Conservation (phyloP, 2,329 filamentous ascomycete genomes). For the Microcyclospora pomicola region DNA sequence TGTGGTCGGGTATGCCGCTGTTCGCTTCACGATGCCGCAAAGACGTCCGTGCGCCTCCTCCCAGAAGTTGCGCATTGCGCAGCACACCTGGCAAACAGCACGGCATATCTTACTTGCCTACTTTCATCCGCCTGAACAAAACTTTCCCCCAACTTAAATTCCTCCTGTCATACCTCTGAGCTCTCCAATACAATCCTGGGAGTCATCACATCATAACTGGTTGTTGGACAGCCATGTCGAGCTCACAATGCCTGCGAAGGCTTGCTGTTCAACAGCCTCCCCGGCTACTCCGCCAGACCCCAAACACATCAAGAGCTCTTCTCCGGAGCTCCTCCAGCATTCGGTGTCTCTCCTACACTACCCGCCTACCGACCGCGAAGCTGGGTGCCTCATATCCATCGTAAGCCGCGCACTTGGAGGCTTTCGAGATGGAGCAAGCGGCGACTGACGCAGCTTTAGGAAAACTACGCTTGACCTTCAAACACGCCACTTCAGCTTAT, state of each 20-base stretch:
- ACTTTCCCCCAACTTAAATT: neutral
- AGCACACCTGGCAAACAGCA: neutral
- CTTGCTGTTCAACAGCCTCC: slow-evolving; percentile 18
- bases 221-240: slow-evolving; percentile 18
- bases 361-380: no score
- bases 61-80: no score
- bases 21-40: no score
- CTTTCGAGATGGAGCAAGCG: neutral
- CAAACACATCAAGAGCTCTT: slow-evolving; percentile 12
- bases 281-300: slow-evolving; percentile 16
- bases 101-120: neutral
- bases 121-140: neutral
- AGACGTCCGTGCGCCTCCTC: no score
- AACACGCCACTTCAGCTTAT: slow-evolving; percentile 20
- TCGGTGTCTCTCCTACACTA: slow-evolving; percentile 10
- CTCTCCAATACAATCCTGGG: neutral
- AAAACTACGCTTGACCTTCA: slow-evolving; percentile 15
- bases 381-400: slow-evolving; percentile 5
- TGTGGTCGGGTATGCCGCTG: no score
- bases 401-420: slow-evolving; percentile 5
- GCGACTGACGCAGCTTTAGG: slow-evolving; percentile 14
- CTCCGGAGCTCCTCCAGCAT: slow-evolving; percentile 10
- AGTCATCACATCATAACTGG: slow-evolving; percentile 14
- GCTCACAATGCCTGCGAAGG: slow-evolving; percentile 25
- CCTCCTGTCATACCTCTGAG: neutral